These are phyloP conservation scores for Candida cerambycidarum DNA, from an alignment of 805 yeast species.

Conservation along the genomic window DNA sequence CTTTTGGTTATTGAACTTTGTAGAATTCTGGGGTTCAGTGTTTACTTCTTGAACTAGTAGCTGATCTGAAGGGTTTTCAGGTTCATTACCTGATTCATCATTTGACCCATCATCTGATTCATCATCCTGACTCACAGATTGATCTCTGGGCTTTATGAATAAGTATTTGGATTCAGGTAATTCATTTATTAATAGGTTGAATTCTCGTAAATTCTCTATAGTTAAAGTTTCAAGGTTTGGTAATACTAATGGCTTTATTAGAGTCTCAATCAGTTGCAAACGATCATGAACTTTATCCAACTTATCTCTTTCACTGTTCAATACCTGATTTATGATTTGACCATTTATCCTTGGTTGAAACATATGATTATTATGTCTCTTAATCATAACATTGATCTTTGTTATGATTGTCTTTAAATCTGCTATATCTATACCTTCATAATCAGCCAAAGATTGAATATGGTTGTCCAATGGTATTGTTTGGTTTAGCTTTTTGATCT, in stretches of 20 bases:
- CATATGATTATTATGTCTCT: slow-evolving; percentile 26
- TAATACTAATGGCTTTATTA: slow-evolving; percentile 28
- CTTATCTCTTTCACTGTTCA: slow-evolving; percentile 32
- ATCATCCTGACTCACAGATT: neutral
- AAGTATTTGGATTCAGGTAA: slow-evolving; percentile 37
- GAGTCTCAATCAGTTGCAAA: slow-evolving; percentile 19
- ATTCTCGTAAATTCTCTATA: slow-evolving; percentile 16
- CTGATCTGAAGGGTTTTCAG: slow-evolving; percentile 4
- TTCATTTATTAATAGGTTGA: slow-evolving; percentile 25
- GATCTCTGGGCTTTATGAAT: slow-evolving; percentile 10
- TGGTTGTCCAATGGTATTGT: slow-evolving; percentile 25
- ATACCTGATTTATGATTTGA: slow-evolving; percentile 37
- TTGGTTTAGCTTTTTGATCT: slow-evolving; percentile 26
- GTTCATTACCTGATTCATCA: slow-evolving; percentile 2
- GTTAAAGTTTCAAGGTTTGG: slow-evolving; percentile 19
- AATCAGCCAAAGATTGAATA: slow-evolving; percentile 15
- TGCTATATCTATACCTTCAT: slow-evolving; percentile 10
- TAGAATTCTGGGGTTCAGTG: neutral
- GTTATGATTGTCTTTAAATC: slow-evolving; percentile 13
- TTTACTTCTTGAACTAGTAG: slow-evolving; percentile 12
- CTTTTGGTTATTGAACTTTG: slow-evolving; percentile 1
- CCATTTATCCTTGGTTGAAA: slow-evolving; percentile 32
- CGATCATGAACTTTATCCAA: slow-evolving; percentile 27
- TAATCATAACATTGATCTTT: slow-evolving; percentile 14
- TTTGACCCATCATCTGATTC: slow-evolving; percentile 8